Conservation (phyloP, 495 filamentous ascomycete genomes). For the Elasticomyces elasticus region DNA sequence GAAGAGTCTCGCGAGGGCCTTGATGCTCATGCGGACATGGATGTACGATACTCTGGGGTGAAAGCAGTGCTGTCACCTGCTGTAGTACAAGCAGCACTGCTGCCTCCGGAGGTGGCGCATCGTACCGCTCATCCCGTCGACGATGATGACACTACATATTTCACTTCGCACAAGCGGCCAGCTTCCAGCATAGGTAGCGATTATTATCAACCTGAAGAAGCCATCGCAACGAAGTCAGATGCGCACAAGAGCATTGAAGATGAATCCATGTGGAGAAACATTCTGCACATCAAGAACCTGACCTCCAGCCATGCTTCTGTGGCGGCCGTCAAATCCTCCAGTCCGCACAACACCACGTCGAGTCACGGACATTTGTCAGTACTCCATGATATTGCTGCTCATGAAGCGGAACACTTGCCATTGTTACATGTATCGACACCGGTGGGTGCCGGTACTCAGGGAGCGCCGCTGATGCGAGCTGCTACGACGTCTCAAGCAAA, state of each 20-base stretch:
- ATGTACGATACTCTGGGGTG: too few relatives aligned
- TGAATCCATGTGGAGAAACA: conserved; percentile 9
- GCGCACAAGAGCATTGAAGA: conserved; percentile 4
- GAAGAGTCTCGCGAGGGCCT: too few relatives aligned
- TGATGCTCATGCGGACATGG: too few relatives aligned
- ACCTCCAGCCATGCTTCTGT: conserved; percentile 12
- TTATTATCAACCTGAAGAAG: neutral
- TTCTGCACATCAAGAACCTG: neutral
- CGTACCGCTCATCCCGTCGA: too few relatives aligned
- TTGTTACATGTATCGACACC: conserved; percentile 1
- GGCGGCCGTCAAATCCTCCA: conserved; percentile 9
- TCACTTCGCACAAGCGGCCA: too few relatives aligned
- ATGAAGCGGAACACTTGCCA: neutral
- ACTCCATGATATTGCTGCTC: neutral
- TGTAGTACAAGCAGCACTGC: too few relatives aligned
- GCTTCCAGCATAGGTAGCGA: too few relatives aligned
- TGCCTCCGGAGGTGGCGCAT: too few relatives aligned
- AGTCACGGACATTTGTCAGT: neutral
- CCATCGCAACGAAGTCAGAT: neutral
- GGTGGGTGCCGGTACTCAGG: conserved; percentile 1
- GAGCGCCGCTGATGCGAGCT: neutral
- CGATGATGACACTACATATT: too few relatives aligned
- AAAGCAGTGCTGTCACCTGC: too few relatives aligned
- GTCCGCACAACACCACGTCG: conserved; percentile 6
- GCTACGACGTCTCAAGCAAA: neutral